Evolutionary conservation across 1,284 basidiomycete genomes (phyloP), one percentile per base, ranked within the genome.

Genomic region (Ustilago nuda): DNA sequence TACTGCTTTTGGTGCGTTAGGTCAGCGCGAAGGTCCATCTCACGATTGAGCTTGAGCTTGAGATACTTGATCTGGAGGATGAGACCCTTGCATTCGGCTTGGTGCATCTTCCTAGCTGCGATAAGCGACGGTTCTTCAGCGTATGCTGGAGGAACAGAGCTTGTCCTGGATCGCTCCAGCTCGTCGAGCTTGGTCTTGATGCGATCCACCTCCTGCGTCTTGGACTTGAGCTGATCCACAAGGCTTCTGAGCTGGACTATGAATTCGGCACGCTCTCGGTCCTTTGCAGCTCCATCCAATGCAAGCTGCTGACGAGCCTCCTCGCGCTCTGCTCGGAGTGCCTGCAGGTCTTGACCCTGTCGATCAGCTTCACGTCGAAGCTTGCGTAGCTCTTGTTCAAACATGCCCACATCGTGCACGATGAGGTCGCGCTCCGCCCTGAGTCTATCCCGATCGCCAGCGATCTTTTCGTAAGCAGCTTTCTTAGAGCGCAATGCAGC

Each of bases 41-140:
- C 96, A 37, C 96, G 89, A 1, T 90, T 92, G 86, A 92, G 95
- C 84, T 94, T 94, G 54, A 92, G 92, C 86, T 98, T 96, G 74
- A 98, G 89, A 86, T 98, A 98, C 55, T 90, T 90, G 74, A 98
- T 95, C 85, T 97, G 92, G 4, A 93, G 89, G 65, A 95, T 89
- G 23, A 95, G 87, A 13, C 94, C 94, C 84, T 94, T 94, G 87
- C 92, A 92, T 86, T 95, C 94, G 70, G 90, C 90, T 66, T 91
- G 92, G 85, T 95, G 93, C 82, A 91, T 64, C 45, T 61, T 62
- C 19, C 72, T 56, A 7, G 63, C 59, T 2, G 65, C 55, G 13
- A 59, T 5, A 19, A 59, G 55, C 55, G 63, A 62, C 43, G 69
- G 66, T 13, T 66, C 56, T 35, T 67, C 61, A 9, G 53, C 55